These are phyloP conservation scores for Dactylellina leptospora DNA, from an alignment of 2,329 filamentous ascomycete species.

Conservation along the genomic window DNA sequence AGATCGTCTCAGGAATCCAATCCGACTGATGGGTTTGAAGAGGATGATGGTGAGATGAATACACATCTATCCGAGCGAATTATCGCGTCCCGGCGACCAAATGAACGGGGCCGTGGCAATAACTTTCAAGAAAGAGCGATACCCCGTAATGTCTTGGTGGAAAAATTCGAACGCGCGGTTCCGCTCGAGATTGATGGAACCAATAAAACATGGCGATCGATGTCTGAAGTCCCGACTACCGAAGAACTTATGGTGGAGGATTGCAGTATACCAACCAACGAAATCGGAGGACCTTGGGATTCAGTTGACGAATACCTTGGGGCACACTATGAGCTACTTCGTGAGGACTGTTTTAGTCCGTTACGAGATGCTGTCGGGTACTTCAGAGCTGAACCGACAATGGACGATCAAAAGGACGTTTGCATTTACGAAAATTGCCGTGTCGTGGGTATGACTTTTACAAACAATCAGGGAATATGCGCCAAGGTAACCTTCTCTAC, in stretches of 20 bases:
- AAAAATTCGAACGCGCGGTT: slow-evolving; percentile 53
- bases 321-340: slow-evolving; percentile 76
- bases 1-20: neutral
- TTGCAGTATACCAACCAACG: slow-evolving; percentile 65
- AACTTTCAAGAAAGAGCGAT: slow-evolving; percentile 2
- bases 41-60: slow-evolving; percentile 41
- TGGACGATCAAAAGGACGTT: slow-evolving; percentile 68
- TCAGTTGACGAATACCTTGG: slow-evolving; percentile 73
- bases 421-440: slow-evolving; percentile 76
- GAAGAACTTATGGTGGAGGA: slow-evolving; percentile 64
- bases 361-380: slow-evolving; percentile 73
- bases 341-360: slow-evolving; percentile 76
- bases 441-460: slow-evolving; percentile 69
- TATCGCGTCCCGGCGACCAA: slow-evolving; percentile 20
- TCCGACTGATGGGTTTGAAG: neutral
- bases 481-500: slow-evolving; percentile 74
- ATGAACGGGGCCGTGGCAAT: slow-evolving; percentile 9
- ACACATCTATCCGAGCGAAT: slow-evolving; percentile 48
- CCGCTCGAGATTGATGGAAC: slow-evolving; percentile 32
- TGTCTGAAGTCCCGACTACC: slow-evolving; percentile 67
- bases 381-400: slow-evolving; percentile 66
- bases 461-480: slow-evolving; percentile 57
- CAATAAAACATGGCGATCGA: slow-evolving; percentile 58
- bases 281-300: slow-evolving; percentile 67
- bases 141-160: slow-evolving; percentile 26